Evolutionary conservation across 495 filamentous ascomycete species (phyloP), one percentile per base, ranked within the genome.

Genomic region (Hypoxylon cercidicola): DNA sequence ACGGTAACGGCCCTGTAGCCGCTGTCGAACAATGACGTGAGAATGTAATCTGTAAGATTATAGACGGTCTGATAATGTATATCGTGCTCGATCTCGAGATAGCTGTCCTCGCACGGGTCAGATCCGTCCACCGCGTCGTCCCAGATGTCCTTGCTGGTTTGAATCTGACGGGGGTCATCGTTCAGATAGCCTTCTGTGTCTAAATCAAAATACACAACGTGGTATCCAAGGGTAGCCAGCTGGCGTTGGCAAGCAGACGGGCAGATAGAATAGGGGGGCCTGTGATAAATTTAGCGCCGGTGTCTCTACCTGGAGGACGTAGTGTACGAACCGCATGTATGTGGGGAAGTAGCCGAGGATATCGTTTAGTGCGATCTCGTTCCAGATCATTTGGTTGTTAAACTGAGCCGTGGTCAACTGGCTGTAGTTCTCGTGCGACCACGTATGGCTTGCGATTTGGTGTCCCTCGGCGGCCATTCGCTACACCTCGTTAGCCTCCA

Each of bases 381-480:
- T 90, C 81, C 88, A 91, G 47, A 84, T 70, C 72, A 96, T 88
- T 66, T 95, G 88, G 15, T 88, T 81, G 4, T 79, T 78, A 60
- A 89, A 86, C 56, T 89, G 79, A 71, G 25, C 69, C 69, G 50
- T 84, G 60, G 49, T 84, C 78, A 72, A 87, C 71, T 70, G 84
- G 82, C 74, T 83, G 82, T 65, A 92, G 76, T 80, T 92, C 83
- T 77, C 88, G 66, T 96, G 92, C 37, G 89, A 90, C 91, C 91
- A 96, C 1, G 90, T 95, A 66, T 96, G 92, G 66, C 87, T 90
- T 25, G 88, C 92, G 53, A 96, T 79, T 72, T 95, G 92, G 70
- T 96, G 92, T n/a, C 91, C 91, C 61, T 80, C 70, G 41, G 75
- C 75, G 60, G 80, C 74, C 88, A 88, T 92, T 61, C 90, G 88